Evolutionary conservation across 352 stramenopile species (phyloP).

Genomic region (Phytophthora melonis): DNA sequence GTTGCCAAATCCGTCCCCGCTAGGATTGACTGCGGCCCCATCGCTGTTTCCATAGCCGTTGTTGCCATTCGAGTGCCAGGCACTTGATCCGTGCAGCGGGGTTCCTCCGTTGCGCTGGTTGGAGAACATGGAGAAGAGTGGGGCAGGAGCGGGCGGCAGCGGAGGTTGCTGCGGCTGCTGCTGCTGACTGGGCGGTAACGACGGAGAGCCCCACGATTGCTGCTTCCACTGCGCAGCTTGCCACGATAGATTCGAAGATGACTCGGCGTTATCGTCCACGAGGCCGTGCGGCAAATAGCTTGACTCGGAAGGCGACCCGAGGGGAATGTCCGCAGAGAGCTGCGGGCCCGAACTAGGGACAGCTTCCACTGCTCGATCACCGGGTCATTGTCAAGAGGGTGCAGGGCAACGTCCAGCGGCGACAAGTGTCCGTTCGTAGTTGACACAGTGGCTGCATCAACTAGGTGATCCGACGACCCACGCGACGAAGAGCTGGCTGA

Average conservation of each 20-base stretch:
- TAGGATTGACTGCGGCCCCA: constrained; percentile 10
- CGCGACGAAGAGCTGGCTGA: constrained; percentile 69
- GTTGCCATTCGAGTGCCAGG: constrained; percentile 38
- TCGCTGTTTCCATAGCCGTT: constrained; percentile 32
- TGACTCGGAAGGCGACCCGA: constrained; percentile 53
- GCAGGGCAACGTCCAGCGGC: constrained; percentile 61
- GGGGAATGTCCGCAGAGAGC: constrained; percentile 49
- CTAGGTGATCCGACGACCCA: constrained; percentile 62
- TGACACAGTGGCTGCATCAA: constrained; percentile 42
- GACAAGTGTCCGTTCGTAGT: constrained; percentile 54
- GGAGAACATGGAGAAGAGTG: constrained; percentile 73
- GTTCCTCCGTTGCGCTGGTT: constrained; percentile 39
- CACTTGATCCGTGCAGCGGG: constrained; percentile 42
- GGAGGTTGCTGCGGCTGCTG: constrained; percentile 34
- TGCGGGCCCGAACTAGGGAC: constrained; percentile 64
- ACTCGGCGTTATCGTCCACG: constrained; percentile 38
- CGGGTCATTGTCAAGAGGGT: constrained; percentile 62
- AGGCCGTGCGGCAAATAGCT: constrained; percentile 57
- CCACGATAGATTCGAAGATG: constrained; percentile 53
- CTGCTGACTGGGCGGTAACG: constrained; percentile 38
- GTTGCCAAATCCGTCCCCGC: constrained; percentile 54
- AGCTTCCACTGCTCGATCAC: constrained; percentile 87
- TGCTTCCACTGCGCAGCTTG: constrained; percentile 65
- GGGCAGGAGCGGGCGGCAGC: constrained; percentile 52
- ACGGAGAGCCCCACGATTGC: constrained; percentile 61